Evolutionary conservation across 805 yeast genomes (phyloP), one percentile per base, ranked within the genome.

Genomic region (Soucietia sequanensis): DNA sequence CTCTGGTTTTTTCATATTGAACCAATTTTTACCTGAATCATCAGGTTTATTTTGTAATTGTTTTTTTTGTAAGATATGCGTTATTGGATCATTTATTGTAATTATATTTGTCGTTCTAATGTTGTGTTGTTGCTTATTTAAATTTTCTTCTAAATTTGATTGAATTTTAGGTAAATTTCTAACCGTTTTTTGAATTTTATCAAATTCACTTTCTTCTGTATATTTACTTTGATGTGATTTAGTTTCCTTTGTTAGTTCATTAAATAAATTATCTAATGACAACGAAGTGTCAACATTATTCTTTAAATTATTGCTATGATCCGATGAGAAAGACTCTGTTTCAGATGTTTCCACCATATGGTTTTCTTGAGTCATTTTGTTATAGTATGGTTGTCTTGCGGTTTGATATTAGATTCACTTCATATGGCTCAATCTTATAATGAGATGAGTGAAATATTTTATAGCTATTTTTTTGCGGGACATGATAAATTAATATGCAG

Each of bases 1-100:
- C 47, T 84, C 93, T 5, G 81, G 79, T 46, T 78, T 80, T 20
- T 88, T 87, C 74, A 90, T 69, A 33, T 78, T 72, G 50, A 87
- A 90, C 97, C 97, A 90, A 42, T 79, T 67, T 20, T 61, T 57
- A 0, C 87, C 88, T 1, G 81, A 57, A 21, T 63, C 60, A 6
- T 50, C 40, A 6, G 38, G 47, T 32, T 47, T 48, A 21, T 44
- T 43, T 12, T 28, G 38, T 23, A 38, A 37, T 33, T 35, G 42
- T 35, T 32, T 30, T 15, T 23, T 60, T 39, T 44, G 47, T 25
- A 44, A 47, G 32, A 41, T 46, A 13, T 20, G 36, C 12, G 43
- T 41, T 15, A 70, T 70, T 9, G 80, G 76, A 43, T 77, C 82
- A 36, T 71, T 64, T n/a, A 75, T 62, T 23, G 44, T 46, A 16